phyloP scores from a whole-genome alignment of 495 filamentous ascomycete genomes.

The Daldinia childiae region DNA sequence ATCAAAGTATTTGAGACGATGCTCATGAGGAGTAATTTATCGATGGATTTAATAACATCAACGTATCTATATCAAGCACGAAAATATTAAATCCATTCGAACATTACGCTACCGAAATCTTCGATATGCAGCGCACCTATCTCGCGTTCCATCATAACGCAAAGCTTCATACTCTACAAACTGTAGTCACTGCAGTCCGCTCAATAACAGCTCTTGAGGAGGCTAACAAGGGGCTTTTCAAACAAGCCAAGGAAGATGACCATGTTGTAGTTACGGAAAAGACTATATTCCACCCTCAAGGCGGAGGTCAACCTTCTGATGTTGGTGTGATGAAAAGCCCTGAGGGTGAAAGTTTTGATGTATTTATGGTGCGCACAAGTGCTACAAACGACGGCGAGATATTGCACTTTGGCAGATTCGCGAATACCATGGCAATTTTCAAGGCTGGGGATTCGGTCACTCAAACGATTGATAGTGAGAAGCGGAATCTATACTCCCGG shows the following conservation, averaged over 20 bases:
- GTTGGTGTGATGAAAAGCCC: conserved; percentile 58
- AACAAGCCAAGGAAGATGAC: conserved; percentile 55
- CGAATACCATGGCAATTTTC: conserved; percentile 40
- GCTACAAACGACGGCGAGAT: conserved; percentile 57
- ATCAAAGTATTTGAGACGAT: not conserved
- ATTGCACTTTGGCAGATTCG: conserved; percentile 67
- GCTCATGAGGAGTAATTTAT: not conserved
- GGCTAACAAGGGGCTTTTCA: conserved; percentile 60
- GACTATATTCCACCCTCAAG: conserved; percentile 75
- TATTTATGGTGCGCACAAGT: conserved; percentile 61
- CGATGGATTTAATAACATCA: not conserved
- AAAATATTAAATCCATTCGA: not conserved
- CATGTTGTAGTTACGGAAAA: conserved; percentile 63
- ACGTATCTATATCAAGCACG: not conserved
- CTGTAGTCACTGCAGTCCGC: conserved; percentile 54
- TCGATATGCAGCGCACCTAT: conserved; percentile 55
- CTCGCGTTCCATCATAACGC: conserved; percentile 65
- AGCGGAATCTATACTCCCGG: conserved; percentile 65
- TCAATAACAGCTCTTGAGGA: conserved; percentile 59
- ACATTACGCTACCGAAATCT: not conserved
- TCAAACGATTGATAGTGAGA: conserved; percentile 63
- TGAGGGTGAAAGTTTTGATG: conserved; percentile 52
- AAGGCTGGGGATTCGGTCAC: conserved; percentile 51
- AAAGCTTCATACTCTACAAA: conserved; percentile 56
- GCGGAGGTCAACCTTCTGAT: conserved; percentile 72